Evolutionary conservation across 345 rosid species (phyloP).

Genomic region (Eutrema heterophyllum): DNA sequence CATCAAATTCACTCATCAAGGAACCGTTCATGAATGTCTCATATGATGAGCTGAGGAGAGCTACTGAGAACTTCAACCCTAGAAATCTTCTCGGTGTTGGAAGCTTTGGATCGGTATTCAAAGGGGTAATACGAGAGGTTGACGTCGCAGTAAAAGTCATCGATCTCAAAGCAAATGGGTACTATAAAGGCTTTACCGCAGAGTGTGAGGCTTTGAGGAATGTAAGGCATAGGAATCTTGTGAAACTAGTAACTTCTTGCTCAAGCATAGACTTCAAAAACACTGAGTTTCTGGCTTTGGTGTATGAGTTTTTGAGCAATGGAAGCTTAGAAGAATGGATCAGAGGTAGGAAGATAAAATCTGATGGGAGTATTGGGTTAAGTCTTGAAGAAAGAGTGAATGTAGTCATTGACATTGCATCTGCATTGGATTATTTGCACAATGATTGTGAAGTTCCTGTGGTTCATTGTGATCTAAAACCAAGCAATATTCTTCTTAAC

Average conservation of each 20-base stretch:
- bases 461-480: conserved; percentile 51
- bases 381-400: conserved; percentile 42
- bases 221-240: conserved; percentile 48
- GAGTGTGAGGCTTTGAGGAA: conserved; percentile 49
- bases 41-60: conserved; percentile 41
- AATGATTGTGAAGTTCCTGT: conserved; percentile 42
- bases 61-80: conserved; percentile 35
- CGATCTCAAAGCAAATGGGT: conserved; percentile 31
- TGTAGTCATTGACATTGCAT: conserved; percentile 42
- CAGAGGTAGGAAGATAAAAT: conserved; percentile 27
- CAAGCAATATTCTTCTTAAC: conserved; percentile 34
- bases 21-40: conserved; percentile 37
- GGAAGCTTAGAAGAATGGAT: conserved; percentile 54
- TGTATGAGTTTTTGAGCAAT: conserved; percentile 42
- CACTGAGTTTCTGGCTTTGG: conserved; percentile 47
- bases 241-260: conserved; percentile 51
- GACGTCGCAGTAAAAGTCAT: conserved; percentile 43
- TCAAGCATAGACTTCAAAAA: conserved; percentile 40
- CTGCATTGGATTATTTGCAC: conserved; percentile 49
- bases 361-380: conserved; percentile 33
- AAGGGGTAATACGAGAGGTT: conserved; percentile 20
- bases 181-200: conserved; percentile 41
- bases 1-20: conserved; percentile 12
- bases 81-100: conserved; percentile 45
- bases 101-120: conserved; percentile 40